Conservation (phyloP, 345 rosid genomes). For the Salix brachista region DNA sequence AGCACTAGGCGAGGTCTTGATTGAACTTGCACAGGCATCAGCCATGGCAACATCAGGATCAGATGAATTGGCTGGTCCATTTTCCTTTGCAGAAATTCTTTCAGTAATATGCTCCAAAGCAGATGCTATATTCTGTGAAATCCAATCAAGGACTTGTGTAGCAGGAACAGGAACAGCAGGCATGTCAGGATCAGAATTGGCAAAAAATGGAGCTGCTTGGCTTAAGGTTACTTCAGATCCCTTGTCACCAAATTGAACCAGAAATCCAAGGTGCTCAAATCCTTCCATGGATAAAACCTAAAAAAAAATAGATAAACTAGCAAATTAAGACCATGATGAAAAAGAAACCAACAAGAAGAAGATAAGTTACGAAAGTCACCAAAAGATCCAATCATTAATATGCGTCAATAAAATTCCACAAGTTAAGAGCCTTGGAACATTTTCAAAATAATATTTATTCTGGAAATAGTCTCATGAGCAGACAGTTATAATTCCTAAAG, state of each 20-base stretch:
- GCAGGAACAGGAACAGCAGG: conserved; percentile 95
- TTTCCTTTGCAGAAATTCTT: conserved; percentile 84
- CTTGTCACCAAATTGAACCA: conserved; percentile 88
- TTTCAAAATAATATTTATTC: background rate
- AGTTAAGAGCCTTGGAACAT: background rate
- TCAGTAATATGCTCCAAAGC: conserved; percentile 76
- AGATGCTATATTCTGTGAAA: conserved; percentile 68
- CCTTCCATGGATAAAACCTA: conserved; percentile 91
- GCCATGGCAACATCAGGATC: conserved; percentile 93
- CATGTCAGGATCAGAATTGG: conserved; percentile 99
- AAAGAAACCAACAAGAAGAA: conserved; percentile 1
- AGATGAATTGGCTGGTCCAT: conserved; percentile 58
- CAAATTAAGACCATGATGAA: conserved; percentile 16
- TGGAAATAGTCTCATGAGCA: background rate
- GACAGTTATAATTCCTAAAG: background rate
- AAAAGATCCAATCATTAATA: background rate
- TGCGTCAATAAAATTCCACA: background rate
- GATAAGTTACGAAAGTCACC: background rate
- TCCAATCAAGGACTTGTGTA: conserved; percentile 87
- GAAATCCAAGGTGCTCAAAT: conserved; percentile 93
- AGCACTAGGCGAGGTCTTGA: conserved; percentile 55
- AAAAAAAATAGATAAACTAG: conserved; percentile 20
- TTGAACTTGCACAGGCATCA: conserved; percentile 71
- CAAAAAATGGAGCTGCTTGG: conserved; percentile 93
- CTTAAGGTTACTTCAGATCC: conserved; percentile 75